A percentile compares a stretch with the other conserved stretches of the same genome.
Evolutionary conservation across 2,329 filamentous ascomycete genomes (phyloP).

Genomic region (Gaeumannomyces tritici): DNA sequence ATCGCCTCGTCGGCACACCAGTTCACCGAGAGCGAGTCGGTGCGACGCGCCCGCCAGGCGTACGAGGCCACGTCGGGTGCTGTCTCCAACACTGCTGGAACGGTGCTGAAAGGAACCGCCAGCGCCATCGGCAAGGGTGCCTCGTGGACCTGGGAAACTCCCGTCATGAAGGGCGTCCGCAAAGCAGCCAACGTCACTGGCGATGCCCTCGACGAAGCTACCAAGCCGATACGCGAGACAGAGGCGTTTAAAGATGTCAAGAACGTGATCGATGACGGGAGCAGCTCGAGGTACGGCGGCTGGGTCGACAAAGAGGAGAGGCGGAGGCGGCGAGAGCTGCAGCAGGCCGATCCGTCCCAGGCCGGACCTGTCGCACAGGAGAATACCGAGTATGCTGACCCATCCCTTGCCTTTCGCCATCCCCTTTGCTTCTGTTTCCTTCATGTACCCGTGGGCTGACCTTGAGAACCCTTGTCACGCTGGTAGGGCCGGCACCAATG

Average conservation of each 20-base stretch:
- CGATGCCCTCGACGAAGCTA: conserved; percentile 85
- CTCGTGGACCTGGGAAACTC: conserved; percentile 94
- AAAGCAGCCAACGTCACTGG: conserved; percentile 80
- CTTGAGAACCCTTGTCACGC: not conserved
- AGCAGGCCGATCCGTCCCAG: conserved; percentile 36
- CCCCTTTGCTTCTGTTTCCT: conserved; percentile 7
- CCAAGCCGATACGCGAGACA: conserved; percentile 84
- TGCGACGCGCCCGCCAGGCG: conserved; percentile 75
- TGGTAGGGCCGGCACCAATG: conserved; percentile 77
- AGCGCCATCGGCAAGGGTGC: conserved; percentile 83
- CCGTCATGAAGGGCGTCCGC: conserved; percentile 82
- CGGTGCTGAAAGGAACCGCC: conserved; percentile 77
- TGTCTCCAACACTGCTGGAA: conserved; percentile 67
- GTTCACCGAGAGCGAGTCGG: conserved; percentile 85
- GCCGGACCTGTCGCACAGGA: conserved; percentile 60
- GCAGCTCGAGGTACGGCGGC: conserved; percentile 89
- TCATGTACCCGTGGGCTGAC: not conserved
- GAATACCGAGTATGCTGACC: conserved; percentile 68
- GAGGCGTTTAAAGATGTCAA: conserved; percentile 93
- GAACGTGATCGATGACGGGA: conserved; percentile 93
- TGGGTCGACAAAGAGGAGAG: conserved; percentile 97
- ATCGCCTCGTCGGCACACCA: conserved; percentile 81
- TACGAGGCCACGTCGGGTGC: conserved; percentile 81
- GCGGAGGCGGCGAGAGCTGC: conserved; percentile 63
- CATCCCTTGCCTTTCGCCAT: not conserved